Base-by-base conservation (phyloP, 306 rosid genomes). In the Quercus mongolica region DNA sequence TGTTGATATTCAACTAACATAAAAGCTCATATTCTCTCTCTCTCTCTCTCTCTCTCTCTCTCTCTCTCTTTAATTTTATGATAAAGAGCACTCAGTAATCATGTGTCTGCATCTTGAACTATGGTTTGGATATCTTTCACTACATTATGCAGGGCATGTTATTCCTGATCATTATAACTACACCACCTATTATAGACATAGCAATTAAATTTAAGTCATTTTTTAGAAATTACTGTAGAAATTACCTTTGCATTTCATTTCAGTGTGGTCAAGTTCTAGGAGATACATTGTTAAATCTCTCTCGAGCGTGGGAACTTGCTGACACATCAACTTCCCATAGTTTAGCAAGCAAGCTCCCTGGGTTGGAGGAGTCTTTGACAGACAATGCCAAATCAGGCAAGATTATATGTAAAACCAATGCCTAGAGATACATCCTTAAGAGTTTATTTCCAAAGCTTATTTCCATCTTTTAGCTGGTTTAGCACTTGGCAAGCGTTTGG, bases 401-500 rank as follows among this genome's bases (percentile, higher is more conserved):
- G 83, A 65, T 41, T 63, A 55, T 71, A 63, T 69, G 65, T 75
- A 69, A 26, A 1, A 67, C 38, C 68, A 23, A 73, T 81, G 74
- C 21, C 62, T 77, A 46, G 73, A 73, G 73, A 73, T 79, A 58
- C 25, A 44, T 82, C 71, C 58, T 56, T 78, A 54, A 51, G 79
- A 74, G 26, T 56, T 56, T 83, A 69, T 74, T 59, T 59, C 54
- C 71, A 68, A 85, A 80, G 61, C 54, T 80, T 76, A 82, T 49
- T 67, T 81, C 75, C 67, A 71, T 80, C 51, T 73, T 76, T 74
- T 79, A 61, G 79, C 83, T 89, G 73, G 74, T 81, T 31, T 70
- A 94, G 98, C 92, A 70, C 85, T 94, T 38, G 98, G 98, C 79
- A 94, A 84, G 89, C 97, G 97, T 30, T 83, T 94, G 84, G 80